Base-by-base conservation (phyloP, 306 rosid species). In the Castanospermum australe region DNA sequence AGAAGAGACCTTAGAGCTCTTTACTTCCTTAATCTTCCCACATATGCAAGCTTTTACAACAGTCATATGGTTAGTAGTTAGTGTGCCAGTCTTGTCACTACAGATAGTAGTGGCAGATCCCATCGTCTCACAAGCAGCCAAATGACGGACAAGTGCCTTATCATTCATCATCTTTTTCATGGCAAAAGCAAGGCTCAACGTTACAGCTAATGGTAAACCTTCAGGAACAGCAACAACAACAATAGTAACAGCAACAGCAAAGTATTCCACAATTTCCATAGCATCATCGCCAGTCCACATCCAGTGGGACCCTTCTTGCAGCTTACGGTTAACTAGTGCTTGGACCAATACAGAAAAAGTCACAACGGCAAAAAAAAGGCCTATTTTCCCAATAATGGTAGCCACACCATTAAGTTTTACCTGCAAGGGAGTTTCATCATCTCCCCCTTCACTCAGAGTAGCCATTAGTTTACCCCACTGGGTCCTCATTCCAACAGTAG, bases 41-140 rank as follows among this genome's bases (percentile, higher is more conserved):
- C 96, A 87, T 66, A 93, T 64, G 84, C 90, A 95, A 71, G 93
- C 90, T 89, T 95, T 93, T 75, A 93, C 98, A 69, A 95, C 94
- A 65, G 98, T 91, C 99, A 95, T 95, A 76, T 88, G 96, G 87
- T 95, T 95, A 38, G 98, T 95, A 50, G 99, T 95, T 81, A 95
- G 85, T 22, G 99, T 95, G 55, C 98, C 98, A 57, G 99, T 95
- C 88, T 95, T 95, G 90, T 95, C 99, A 80, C 98, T 95, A 79
- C 99, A 95, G 82, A 95, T 91, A 52, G 92, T 91, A 64, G 98
- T 95, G 54, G 96, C 89, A 20, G 99, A 95, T 83, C 99, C 99
- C 99, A 95, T 95, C 36, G 99, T 95, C 92, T 95, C 99, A 61
- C 99, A 95, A 73, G 99, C 99, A 84, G 99, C 99, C 88, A 95